Base-by-base conservation (phyloP, 768 basidiomycete species). In the Suillus sp. region DNA sequence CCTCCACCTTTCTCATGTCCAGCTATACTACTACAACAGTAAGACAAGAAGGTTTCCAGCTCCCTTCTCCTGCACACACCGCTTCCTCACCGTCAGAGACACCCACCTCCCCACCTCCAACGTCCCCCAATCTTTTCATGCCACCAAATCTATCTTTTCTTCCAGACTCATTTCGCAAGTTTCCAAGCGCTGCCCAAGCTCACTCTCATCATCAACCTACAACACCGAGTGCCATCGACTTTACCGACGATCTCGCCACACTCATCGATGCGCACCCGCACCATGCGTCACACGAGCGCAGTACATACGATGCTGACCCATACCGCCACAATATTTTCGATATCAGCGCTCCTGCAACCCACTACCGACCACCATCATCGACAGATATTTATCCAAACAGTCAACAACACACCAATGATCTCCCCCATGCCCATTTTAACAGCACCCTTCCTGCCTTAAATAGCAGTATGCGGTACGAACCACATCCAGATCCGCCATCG, bases 1-100 rank as follows among this genome's bases (percentile, higher is more conserved):
- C 62, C n/a, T 30, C 22, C 13, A 37, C 40, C 42, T 53, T 35
- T 13, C 42, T 56, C 48, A 74, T 75, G 72, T 67, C 74, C 48
- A 48, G 14, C 60, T 73, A 75, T 72, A 64, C 70, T 9, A 62
- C 72, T 3, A 67, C 74, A 4, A 67, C 74, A 63, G 72, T 91
- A 66, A 80, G 89, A 64, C 86, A 89, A 71, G 87, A 91, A 77
- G 91, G 91, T 68, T 92, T 92, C 73, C 87, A 90, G 65, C 69
- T 87, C 40, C 83, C 85, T 25, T 80, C 80, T 54, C 81, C 85
- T 27, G 72, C 79, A 6, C 71, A 71, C 42, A 74, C 72, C 1
- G 59, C 47, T 30, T 47, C 74, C 0, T 70, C 74, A 27, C 47
- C 65, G 2, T 51, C 62, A 34, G 60, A 67, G 9, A 65, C 57